Base-by-base conservation (phyloP, 805 yeast genomes). In the Saccharomyces mikatae region DNA sequence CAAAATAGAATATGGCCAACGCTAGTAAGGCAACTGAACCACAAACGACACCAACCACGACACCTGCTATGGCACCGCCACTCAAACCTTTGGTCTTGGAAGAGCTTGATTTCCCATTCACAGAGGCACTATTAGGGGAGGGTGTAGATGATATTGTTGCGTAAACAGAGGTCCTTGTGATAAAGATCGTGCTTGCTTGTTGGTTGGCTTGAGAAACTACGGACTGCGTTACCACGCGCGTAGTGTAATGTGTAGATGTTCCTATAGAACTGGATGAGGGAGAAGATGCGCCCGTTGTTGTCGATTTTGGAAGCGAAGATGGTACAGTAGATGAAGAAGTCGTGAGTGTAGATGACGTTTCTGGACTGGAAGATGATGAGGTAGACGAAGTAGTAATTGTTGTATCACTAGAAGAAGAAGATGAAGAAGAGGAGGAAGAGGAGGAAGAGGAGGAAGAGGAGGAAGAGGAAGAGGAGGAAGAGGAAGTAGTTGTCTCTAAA, bases 61-160 rank as follows among this genome's bases (percentile, higher is more conserved):
- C 76, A 30, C 84, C 84, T 14, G 81, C 83, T 52, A 79, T 79
- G 29, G 83, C 82, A 14, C 84, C 84, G 48, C 59, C 66, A 41
- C 61, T 56, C 30, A 62, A 24, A 11, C 52, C 52, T 29, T 54
- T 47, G 31, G 46, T 31, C 32, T 48, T 50, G 17, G 52, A 46
- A 17, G 31, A 17, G 29, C 48, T 28, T 22, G 36, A 48, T 44
- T 48, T 52, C 13, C 36, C 51, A 26, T 17, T 21, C 10, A 36
- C 4, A 5, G 13, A 17, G 4, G 44, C 8, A 17, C 49, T 17
- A 13, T 27, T 41, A 4, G 49, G 6, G 5, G 56, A n/a, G 13
- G 60, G n/a, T 4, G 53, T 46, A 10, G 54, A 51, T 4, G 63
- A 50, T 6, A 61, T 22, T 11, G 64, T 46, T 28, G 63, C 53